Percentiles rank a stretch among this genome's conserved stretches.
Evolutionary conservation across 2,329 filamentous ascomycete genomes (phyloP).

Genomic region (Cladophialophora exuberans): DNA sequence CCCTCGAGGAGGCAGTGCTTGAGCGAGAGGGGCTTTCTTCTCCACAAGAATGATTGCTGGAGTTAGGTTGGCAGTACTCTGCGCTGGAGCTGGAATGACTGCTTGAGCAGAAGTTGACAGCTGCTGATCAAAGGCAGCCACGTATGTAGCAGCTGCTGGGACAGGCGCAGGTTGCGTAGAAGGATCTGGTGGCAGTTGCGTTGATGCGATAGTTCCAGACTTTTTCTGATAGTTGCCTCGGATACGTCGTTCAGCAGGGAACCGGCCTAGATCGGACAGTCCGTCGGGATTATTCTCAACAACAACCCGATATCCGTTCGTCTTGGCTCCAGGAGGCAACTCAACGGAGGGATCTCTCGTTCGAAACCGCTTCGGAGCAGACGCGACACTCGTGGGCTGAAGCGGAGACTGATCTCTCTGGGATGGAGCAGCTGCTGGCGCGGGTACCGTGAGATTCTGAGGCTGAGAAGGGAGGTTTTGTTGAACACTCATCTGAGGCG

Average conservation of each 20-base stretch:
- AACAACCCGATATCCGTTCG: constrained; percentile 29
- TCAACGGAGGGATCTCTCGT: neutral
- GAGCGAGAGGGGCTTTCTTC: constrained; percentile 1
- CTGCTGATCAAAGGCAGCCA: neutral
- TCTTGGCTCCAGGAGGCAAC: neutral
- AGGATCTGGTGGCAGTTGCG: neutral
- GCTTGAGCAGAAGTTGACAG: neutral
- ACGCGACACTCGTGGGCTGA: neutral
- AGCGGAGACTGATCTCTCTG: neutral
- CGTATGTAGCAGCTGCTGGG: neutral
- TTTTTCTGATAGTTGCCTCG: constrained; percentile 13
- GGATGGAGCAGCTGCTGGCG: neutral
- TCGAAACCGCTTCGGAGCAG: neutral
- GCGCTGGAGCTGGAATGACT: neutral
- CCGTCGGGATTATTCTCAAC: constrained; percentile 30
- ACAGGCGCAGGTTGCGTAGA: neutral
- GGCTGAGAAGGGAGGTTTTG: constrained; percentile 9
- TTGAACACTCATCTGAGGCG: constrained; percentile 25
- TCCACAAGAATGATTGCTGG: neutral
- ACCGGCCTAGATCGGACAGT: constrained; percentile 35
- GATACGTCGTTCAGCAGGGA: constrained; percentile 35
- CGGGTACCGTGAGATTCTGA: neutral
- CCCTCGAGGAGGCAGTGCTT: constrained; percentile 12
- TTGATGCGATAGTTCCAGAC: neutral
- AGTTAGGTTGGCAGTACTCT: neutral